Conservation (phyloP, 2,329 filamentous ascomycete genomes). For the Colletotrichum coccodes region DNA sequence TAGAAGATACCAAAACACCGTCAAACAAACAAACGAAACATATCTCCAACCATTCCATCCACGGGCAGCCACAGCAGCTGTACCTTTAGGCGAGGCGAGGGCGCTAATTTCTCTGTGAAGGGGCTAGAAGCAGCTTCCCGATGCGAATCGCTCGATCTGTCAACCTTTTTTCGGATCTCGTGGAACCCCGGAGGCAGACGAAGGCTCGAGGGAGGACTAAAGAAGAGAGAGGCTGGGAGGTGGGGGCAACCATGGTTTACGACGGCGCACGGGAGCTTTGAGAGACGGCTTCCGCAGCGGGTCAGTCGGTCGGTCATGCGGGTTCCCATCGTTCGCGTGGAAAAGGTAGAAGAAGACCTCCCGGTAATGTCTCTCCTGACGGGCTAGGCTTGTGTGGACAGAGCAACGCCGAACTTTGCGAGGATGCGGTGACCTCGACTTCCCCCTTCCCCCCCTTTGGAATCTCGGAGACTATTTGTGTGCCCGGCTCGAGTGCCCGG, state of each 20-base stretch:
- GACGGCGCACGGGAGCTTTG: not conserved
- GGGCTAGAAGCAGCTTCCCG: conserved; percentile 20
- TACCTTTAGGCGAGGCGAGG: not conserved
- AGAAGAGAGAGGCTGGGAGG: not conserved
- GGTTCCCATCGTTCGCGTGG: not conserved
- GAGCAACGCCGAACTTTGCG: not conserved
- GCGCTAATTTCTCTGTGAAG: not conserved
- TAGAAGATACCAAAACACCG: conserved; percentile 19
- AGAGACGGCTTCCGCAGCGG: not conserved
- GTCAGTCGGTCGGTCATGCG: not conserved
- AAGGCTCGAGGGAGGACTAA: not conserved
- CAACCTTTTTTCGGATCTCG: not conserved
- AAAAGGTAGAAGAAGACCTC: not conserved
- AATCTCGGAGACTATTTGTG: too few relatives aligned
- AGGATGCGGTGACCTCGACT: not conserved
- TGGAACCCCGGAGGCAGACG: conserved; percentile 5
- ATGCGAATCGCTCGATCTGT: conserved; percentile 24
- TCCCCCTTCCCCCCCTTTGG: too few relatives aligned
- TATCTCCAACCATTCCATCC: not conserved
- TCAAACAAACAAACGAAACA: not conserved
- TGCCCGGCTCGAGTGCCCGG: too few relatives aligned
- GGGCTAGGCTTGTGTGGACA: not conserved
- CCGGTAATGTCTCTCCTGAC: too few relatives aligned
- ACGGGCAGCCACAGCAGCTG: not conserved
- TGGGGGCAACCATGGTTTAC: not conserved